Percentiles rank a stretch among this genome's conserved stretches.
Conservation (phyloP, 768 basidiomycete species). For the Rhizopogon vinicolor region DNA sequence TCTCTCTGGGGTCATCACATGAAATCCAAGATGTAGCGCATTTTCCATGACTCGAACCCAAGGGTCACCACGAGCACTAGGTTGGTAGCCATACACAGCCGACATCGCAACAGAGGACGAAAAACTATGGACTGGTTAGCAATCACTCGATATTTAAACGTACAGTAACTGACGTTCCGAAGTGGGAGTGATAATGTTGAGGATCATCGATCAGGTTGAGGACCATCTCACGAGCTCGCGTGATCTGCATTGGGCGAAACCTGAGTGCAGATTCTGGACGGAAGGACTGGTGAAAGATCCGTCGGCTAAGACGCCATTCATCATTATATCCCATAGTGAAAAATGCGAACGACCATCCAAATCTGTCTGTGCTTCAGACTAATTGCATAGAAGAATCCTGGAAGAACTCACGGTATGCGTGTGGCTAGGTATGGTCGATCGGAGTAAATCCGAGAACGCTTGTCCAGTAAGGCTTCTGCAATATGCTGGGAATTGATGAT, state of each 20-base stretch:
- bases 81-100: not conserved
- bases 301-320: slow-evolving; percentile 23
- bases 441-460: slow-evolving; percentile 32
- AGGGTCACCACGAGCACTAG: not conserved
- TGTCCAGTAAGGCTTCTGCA: slow-evolving; percentile 31
- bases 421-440: slow-evolving; percentile 41
- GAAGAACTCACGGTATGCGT: slow-evolving; percentile 10
- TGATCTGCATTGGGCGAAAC: slow-evolving; percentile 22
- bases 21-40: not conserved
- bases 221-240: slow-evolving; percentile 19
- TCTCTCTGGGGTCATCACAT: not conserved
- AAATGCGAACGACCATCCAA: slow-evolving; percentile 1
- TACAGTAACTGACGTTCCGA: not conserved
- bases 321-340: not conserved
- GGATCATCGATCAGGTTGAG: slow-evolving; percentile 22
- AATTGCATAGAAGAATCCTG: not conserved
- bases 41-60: not conserved
- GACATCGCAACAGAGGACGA: slow-evolving; percentile 1
- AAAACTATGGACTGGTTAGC: not conserved
- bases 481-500: slow-evolving; percentile 29
- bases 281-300: slow-evolving; percentile 33
- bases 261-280: slow-evolving; percentile 22
- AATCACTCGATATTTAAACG: not conserved
- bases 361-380: not conserved
- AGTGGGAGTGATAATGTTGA: slow-evolving; percentile 22